Evolutionary conservation across 768 basidiomycete genomes (phyloP), one percentile per base, ranked within the genome.

Genomic region (Podaxis pistillaris): DNA sequence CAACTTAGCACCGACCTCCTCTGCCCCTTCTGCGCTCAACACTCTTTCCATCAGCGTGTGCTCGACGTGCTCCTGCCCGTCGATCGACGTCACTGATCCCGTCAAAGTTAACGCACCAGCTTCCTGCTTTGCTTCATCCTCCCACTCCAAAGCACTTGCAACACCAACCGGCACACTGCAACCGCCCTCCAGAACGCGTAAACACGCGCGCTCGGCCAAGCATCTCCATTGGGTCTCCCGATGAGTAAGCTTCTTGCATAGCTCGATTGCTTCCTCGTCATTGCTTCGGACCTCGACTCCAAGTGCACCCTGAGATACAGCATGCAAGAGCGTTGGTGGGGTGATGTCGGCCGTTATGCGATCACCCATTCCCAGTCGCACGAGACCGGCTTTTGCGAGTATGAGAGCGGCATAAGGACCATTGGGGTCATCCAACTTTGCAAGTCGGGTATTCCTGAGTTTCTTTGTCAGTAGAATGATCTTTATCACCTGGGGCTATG

Each of bases 151-250:
- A 51, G 72, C 75, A 30, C 86, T 87, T 56, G 81, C 78, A 30
- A 93, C 88, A 3, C 96, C 96, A 15, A 99, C 95, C 2, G 96
- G 96, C 0, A 99, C 96, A 64, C 93, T 95, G 76, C 97, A 99
- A 26, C 97, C 97, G 30, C 97, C 97, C 74, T 98, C 97, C 57
- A 98, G 80, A 24, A 89, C 88, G n/a, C 89, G 81, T 65, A 98
- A 78, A 74, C 91, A 90, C 1, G 90, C 91, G 13, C 97, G 85
- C 75, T 99, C 97, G 1, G 94, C 94, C 26, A 83, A 77, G 69
- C 90, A 93, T 59, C 70, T 76, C 88, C 88, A 93, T 52, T 86
- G 81, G 0, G 94, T 94, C 71, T 83, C 79, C 76, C 86, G 84
- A 71, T 97, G 91, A 1, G 86, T 92, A 52, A 95, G 73, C 26